Conservation (phyloP, 306 rosid genomes). For the Luffa acutangula region DNA sequence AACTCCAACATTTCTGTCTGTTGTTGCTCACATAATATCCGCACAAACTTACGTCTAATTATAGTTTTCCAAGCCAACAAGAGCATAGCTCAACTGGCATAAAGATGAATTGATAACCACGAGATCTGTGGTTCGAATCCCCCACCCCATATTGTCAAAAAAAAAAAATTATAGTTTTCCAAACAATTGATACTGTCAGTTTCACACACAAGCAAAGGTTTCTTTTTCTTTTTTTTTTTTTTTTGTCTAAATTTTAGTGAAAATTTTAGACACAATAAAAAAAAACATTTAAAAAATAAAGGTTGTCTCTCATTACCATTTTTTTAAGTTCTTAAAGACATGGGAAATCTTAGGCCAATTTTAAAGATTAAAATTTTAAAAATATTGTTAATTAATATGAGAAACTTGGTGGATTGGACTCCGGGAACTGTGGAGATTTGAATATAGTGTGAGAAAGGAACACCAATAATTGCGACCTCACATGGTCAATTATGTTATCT, state of each 20-base stretch:
- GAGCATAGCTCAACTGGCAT: too few relatives aligned
- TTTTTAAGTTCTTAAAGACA: not conserved
- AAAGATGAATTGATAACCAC: too few relatives aligned
- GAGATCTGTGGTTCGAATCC: too few relatives aligned
- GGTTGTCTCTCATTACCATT: not conserved
- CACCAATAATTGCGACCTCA: conserved; percentile 1
- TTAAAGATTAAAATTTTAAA: too few relatives aligned
- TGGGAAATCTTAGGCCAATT: not conserved
- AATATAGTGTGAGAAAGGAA: not conserved
- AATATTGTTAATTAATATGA: not conserved
- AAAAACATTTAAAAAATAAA: too few relatives aligned
- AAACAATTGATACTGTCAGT: not conserved
- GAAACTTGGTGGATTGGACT: not conserved
- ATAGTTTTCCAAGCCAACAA: not conserved
- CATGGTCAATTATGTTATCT: conserved; percentile 24
- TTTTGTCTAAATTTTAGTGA: too few relatives aligned
- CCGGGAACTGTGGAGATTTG: not conserved
- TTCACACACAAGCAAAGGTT: not conserved
- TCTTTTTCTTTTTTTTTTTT: not conserved
- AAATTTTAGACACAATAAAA: too few relatives aligned
- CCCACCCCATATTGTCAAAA: too few relatives aligned
- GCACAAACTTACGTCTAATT: not conserved
- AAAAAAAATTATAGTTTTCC: not conserved
- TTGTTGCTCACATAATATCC: not conserved
- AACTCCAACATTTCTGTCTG: not conserved